Conservation (phyloP, 768 basidiomycete species). For the Leccinum arenicola region DNA sequence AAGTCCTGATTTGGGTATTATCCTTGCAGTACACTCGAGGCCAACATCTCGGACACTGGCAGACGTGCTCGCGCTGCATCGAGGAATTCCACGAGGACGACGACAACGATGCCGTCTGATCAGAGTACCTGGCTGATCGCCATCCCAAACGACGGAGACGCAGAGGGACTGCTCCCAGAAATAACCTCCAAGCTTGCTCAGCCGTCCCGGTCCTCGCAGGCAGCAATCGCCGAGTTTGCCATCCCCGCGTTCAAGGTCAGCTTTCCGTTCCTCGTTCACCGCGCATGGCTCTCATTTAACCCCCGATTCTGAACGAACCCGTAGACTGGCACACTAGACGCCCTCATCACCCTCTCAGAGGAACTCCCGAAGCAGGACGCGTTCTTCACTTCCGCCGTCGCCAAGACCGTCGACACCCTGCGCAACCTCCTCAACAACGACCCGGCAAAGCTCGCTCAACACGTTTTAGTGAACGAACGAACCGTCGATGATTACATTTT, state of each 20-base stretch:
- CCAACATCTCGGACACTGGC: neutral
- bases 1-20: conserved; percentile 15
- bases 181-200: conserved; percentile 58
- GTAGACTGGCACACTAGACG: conserved; percentile 92
- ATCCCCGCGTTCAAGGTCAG: conserved; percentile 89
- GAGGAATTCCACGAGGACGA: conserved; percentile 9
- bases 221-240: conserved; percentile 59
- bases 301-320: conserved; percentile 2
- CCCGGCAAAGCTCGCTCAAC: conserved; percentile 67
- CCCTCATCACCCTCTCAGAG: conserved; percentile 85
- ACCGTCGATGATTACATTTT: conserved; percentile 77
- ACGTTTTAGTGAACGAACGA: conserved; percentile 77
- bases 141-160: conserved; percentile 82
- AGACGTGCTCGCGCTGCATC: conserved; percentile 2
- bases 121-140: conserved; percentile 93
- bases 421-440: conserved; percentile 90
- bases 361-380: conserved; percentile 88
- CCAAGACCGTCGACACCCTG: conserved; percentile 92
- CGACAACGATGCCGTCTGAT: conserved; percentile 83
- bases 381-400: conserved; percentile 83
- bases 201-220: conserved; percentile 48
- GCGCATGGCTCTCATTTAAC: conserved; percentile 6
- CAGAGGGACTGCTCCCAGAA: conserved; percentile 70
- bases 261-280: neutral
- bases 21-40: neutral